Evolutionary conservation across 257 asterid genomes (phyloP).

Genomic region (Nicotiana sylvestris): DNA sequence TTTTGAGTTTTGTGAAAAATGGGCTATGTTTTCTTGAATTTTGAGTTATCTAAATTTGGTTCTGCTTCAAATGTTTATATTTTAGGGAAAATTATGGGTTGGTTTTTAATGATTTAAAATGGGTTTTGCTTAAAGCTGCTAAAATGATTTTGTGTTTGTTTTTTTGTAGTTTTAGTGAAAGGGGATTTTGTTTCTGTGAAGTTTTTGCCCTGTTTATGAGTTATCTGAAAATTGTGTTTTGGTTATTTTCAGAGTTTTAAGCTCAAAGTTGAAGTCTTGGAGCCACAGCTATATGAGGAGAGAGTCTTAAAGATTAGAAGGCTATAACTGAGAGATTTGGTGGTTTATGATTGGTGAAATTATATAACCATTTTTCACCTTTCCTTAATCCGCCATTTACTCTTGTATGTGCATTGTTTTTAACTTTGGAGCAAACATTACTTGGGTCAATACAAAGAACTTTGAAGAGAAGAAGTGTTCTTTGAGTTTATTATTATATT

Average conservation of each 20-base stretch:
- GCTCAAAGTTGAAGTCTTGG: conserved; percentile 30
- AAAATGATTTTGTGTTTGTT: background rate
- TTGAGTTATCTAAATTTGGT: background rate
- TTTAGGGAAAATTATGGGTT: background rate
- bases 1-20: too few species aligned
- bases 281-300: background rate
- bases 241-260: background rate
- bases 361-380: conserved; percentile 3
- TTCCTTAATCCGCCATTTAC: conserved; percentile 22
- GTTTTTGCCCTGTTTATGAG: conserved; percentile 6
- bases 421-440: conserved; percentile 4
- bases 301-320: background rate
- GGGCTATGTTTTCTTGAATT: background rate
- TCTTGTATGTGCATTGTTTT: conserved; percentile 15
- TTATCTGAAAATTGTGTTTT: background rate
- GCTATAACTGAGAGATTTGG: conserved; percentile 15
- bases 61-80: background rate
- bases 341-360: conserved; percentile 31
- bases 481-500: conserved; percentile 7
- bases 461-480: conserved; percentile 19
- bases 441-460: conserved; percentile 49
- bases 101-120: background rate
- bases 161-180: background rate
- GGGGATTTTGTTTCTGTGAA: background rate
- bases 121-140: background rate